These are phyloP conservation scores for Penicillium sp. DNA, from an alignment of 2,329 filamentous ascomycete genomes.

Conservation along the genomic window DNA sequence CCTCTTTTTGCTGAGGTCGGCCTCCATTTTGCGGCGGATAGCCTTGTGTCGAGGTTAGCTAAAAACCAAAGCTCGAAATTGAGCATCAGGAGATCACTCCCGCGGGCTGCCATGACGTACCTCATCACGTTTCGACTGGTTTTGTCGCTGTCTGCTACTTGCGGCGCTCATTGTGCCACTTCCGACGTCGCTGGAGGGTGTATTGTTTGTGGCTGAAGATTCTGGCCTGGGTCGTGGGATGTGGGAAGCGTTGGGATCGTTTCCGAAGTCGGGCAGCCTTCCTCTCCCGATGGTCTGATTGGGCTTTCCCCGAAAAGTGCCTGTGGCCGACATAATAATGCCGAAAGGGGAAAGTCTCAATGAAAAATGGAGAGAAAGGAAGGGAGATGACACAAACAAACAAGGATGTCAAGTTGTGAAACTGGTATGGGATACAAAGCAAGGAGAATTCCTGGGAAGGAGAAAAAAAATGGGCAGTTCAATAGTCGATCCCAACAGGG, in stretches of 20 bases:
- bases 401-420: slow-evolving; percentile 15
- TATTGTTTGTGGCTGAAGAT: slow-evolving; percentile 35
- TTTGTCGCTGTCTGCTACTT: slow-evolving; percentile 90
- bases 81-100: neutral
- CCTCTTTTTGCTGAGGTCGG: slow-evolving; percentile 97
- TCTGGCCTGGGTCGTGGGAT: slow-evolving; percentile 65
- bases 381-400: slow-evolving; percentile 18
- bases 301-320: slow-evolving; percentile 61
- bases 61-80: slow-evolving; percentile 3
- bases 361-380: slow-evolving; percentile 12
- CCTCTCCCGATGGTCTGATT: slow-evolving; percentile 54
- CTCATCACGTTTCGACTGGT: slow-evolving; percentile 98
- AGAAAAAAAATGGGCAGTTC: slow-evolving; percentile 29
- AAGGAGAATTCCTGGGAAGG: slow-evolving; percentile 9
- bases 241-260: slow-evolving; percentile 52
- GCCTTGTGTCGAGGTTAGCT: slow-evolving; percentile 58
- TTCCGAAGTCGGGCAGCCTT: slow-evolving; percentile 54
- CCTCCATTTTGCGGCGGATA: slow-evolving; percentile 95
- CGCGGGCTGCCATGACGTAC: slow-evolving; percentile 53
- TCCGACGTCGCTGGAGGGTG: slow-evolving; percentile 51
- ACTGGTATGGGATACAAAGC: slow-evolving; percentile 16
- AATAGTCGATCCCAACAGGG: slow-evolving; percentile 29
- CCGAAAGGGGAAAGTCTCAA: slow-evolving; percentile 23
- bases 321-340: slow-evolving; percentile 57
- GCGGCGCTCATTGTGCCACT: slow-evolving; percentile 74